A percentile compares a stretch with the other conserved stretches of the same genome.
phyloP scores from a whole-genome alignment of 139 green algal genomes.

The Chlamydomonas incerta region DNA sequence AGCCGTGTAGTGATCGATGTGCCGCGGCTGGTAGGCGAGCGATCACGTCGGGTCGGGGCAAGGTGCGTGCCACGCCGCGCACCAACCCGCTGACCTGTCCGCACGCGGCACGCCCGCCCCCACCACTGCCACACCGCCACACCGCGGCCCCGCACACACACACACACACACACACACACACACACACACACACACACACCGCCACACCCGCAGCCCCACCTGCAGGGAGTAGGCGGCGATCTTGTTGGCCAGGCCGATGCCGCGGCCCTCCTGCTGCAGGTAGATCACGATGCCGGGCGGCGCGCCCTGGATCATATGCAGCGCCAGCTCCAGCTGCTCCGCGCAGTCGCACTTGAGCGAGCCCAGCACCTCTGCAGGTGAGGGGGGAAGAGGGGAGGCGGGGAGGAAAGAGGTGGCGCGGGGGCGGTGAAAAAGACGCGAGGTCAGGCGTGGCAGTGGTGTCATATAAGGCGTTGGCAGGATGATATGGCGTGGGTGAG shows the following conservation, averaged over 20 bases:
- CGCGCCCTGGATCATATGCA: constrained; percentile 82
- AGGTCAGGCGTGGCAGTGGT: too few relatives aligned
- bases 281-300: constrained; percentile 92
- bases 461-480: too few relatives aligned
- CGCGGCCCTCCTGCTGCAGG: constrained; percentile 94
- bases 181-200: background rate
- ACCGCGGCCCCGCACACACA: background rate
- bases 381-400: background rate
- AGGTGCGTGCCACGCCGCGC: too few relatives aligned
- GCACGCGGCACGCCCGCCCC: too few relatives aligned
- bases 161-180: too few relatives aligned
- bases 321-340: constrained; percentile 89
- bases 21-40: too few relatives aligned
- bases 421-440: background rate
- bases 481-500: too few relatives aligned
- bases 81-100: too few relatives aligned
- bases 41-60: too few relatives aligned
- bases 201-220: too few relatives aligned
- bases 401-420: background rate
- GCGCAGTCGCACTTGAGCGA: constrained; percentile 96
- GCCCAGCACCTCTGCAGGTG: constrained; percentile 87
- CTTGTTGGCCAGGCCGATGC: constrained; percentile 97
- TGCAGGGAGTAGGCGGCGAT: constrained; percentile 96
- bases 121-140: too few relatives aligned
- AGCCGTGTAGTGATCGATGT: too few relatives aligned